Evolutionary conservation across 345 rosid species (phyloP), one percentile per base, ranked within the genome.

Genomic region (Capsella bursapastoris): DNA sequence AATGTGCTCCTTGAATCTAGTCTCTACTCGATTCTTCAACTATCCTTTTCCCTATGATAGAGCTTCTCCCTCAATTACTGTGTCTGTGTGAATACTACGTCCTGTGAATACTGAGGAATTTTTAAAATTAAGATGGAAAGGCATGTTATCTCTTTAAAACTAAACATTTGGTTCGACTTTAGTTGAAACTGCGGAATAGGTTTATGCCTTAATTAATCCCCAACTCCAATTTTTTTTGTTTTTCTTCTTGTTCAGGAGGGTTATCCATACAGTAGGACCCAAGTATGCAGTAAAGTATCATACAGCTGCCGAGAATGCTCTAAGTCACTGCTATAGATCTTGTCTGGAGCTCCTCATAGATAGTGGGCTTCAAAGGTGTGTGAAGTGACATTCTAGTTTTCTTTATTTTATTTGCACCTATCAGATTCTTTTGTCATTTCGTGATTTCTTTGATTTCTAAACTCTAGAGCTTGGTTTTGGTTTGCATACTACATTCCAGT

Each of bases 231-330:
- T 28, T 28, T 40, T 60, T 4, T 28, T 37, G 22, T 31, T 53
- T 56, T 38, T 40, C 58, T 51, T 64, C 56, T 35, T 77, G 52
- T 70, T 69, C 83, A 89, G 92, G 92, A 82, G 84, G 80, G 89
- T 89, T 64, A 89, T 95, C 73, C 99, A 95, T 71, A 92, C 99
- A 5, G 98, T 95, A 71, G 99, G 99, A 50, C 99, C 99, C 52
- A 95, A 92, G 79, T 92, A 95, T 83, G 99, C 97, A 16, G 91
- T 85, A 35, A 92, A 95, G 78, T 95, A 95, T 84, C 99, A 95
- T 67, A 92, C 96, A 72, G 99, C 99, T 60, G 99, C 99, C 1
- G 99, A 95, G 83, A 95, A 90, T 84, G 99, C 99, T 81, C 78
- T 95, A 81, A 95, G 99, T 82, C 99, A 92, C 68, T 92, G 99